A percentile compares a stretch with the other conserved stretches of the same genome.
phyloP scores from a whole-genome alignment of 1,139 yeast genomes.

The Taphrina communis region DNA sequence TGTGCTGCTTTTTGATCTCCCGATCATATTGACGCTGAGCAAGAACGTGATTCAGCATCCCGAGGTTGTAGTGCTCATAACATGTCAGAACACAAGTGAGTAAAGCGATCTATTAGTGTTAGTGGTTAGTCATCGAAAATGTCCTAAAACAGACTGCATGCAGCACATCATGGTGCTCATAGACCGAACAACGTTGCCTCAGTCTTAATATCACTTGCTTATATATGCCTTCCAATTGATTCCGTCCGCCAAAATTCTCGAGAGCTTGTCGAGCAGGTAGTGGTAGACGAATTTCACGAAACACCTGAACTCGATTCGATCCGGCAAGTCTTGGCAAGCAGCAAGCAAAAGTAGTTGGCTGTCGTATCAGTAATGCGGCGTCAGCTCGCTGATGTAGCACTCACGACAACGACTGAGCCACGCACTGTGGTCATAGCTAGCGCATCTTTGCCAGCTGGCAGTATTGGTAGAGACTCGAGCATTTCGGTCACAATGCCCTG shows the following conservation, averaged over 20 bases:
- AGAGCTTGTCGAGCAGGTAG: conserved; percentile 7
- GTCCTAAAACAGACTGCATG: not conserved
- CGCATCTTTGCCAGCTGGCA: conserved; percentile 3
- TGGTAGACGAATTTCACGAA: not conserved
- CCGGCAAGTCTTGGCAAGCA: conserved; percentile 18
- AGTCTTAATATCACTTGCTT: not conserved
- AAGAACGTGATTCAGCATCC: not conserved
- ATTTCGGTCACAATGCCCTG: not conserved
- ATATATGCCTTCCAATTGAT: not conserved
- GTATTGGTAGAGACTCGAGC: conserved; percentile 1
- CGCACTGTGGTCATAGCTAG: not conserved
- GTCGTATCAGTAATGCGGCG: not conserved
- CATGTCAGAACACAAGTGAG: conserved; percentile 2
- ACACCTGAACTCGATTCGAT: conserved; percentile 1
- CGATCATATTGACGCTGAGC: not conserved
- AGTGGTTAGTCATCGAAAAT: not conserved
- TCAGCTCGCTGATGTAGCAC: not conserved
- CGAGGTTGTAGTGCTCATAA: conserved; percentile 16
- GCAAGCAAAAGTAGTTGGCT: conserved; percentile 17
- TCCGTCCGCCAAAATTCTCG: not conserved
- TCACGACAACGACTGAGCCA: not conserved
- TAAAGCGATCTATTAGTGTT: not conserved
- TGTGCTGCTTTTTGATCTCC: conserved; percentile 5
- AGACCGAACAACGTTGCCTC: not conserved
- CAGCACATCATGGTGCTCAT: conserved; percentile 9